Base-by-base conservation (phyloP, 345 rosid genomes). In the Odontarrhena argentea region DNA sequence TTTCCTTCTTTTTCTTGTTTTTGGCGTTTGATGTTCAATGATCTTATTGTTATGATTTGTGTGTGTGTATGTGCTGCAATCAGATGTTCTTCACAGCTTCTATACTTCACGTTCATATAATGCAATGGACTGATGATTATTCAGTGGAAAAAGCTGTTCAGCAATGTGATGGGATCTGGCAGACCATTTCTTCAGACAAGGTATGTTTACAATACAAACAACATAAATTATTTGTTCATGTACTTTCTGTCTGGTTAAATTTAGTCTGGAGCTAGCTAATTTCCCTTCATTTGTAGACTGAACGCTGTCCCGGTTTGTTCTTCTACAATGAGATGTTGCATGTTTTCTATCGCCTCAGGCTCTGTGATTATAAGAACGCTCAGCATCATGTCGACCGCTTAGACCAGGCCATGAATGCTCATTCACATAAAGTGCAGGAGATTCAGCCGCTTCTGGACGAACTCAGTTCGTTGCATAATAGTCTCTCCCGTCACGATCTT, bases 51-150 rank as follows among this genome's bases (percentile, higher is more conserved):
- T 63, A 9, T n/a, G n/a, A n/a, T 63, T 52, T 12, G 26, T 36
- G 40, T 32, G 2, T 18, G 22, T 18, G 2, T 50, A 28, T 60
- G 3, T 60, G 12, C 13, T 67, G 36, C 9, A 30, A 26, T 28
- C 73, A 93, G 96, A 86, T 94, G 97, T 94, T 94, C 84, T 94
- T 94, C 60, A 85, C 87, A 3, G 85, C 96, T 66, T 87, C 96
- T 9, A 70, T 83, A 41, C 82, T 94, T 47, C 99, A 94, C 15
- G 99, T 86, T 60, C 97, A 87, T 69, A 91, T 94, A 45, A 91
- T 91, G 91, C 95, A 84, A 79, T 91, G 97, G 95, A 79, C 75
- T 40, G 91, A 91, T 67, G 88, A 83, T 50, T 83, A 60, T 68
- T 77, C 80, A 7, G 91, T 94, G 57, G 91, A 85, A 46, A 78